Base-by-base conservation (phyloP, 2,329 filamentous ascomycete species). In the Endoconidiophora polonica region DNA sequence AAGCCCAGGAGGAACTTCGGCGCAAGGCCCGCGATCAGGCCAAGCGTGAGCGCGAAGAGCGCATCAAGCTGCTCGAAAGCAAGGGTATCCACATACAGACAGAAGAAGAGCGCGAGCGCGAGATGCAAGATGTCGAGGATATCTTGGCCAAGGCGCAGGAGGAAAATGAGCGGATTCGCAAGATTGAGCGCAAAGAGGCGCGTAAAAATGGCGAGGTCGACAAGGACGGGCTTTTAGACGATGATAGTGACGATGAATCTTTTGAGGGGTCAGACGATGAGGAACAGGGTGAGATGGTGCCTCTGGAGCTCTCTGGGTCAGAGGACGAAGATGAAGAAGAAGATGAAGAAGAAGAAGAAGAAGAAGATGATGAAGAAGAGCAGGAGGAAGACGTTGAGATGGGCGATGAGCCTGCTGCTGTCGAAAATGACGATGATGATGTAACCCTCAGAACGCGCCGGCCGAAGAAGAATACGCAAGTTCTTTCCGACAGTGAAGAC, bases 61-160 rank as follows among this genome's bases (percentile, higher is more conserved):
- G 81, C 50, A 73, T 96, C 18, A 78, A 86, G 50, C 73, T 80
- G 57, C 72, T 98, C 39, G 79, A 76, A 58, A 80, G 82, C 9
- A 86, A 83, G 63, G 91, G 91, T 5, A 73, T 95, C 23, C 68
- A 82, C 22, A 71, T 96, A 16, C 82, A 88, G 62, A 94, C 85
- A 0, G 77, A 81, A 2, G 90, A 95, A 63, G 88, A 98, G 62
- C 78, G 85, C 18, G 83, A 88, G 59, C 76, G 77, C 33, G 83
- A 94, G 61, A 77, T 86, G 62, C 79, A 83, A 52, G 79, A 88
- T 53, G 78, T 94, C 10, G 91, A 96, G 57, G 83, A 95, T 59
- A 74, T 96, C 54, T 76, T 96, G 23, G 82, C 90, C 44, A 87
- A 81, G 58, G 90, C 88, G 18, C 74, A 87, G 52, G 72, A 79